These are phyloP conservation scores for Magnolia sinica DNA, from an alignment of 164 flowering plant species.

Conservation along the genomic window DNA sequence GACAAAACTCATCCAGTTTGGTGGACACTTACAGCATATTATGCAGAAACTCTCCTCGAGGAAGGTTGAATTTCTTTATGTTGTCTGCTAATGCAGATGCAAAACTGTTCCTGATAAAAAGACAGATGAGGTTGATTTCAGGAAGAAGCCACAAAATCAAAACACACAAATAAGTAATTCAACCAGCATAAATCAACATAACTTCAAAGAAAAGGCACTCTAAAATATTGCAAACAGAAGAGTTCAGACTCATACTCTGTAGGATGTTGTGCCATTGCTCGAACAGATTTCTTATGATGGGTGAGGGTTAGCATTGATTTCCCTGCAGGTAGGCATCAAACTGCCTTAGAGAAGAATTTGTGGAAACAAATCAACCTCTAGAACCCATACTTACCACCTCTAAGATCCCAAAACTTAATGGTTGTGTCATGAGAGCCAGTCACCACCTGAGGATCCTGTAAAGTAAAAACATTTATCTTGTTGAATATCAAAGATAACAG, in stretches of 20 bases:
- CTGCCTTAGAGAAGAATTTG: neutral
- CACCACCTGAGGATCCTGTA: slow-evolving; percentile 97
- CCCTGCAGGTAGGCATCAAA: slow-evolving; percentile 37
- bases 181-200: neutral
- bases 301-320: slow-evolving; percentile 90
- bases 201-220: neutral
- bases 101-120: slow-evolving; percentile 58
- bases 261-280: slow-evolving; percentile 96
- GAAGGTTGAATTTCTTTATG: slow-evolving; percentile 91
- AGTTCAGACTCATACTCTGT: slow-evolving; percentile 57
- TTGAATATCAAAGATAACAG: too few species aligned
- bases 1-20: neutral
- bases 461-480: neutral
- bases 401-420: slow-evolving; percentile 96
- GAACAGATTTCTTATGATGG: slow-evolving; percentile 95
- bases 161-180: too few species aligned
- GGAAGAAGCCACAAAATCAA: neutral
- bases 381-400: slow-evolving; percentile 54
- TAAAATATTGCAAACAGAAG: neutral
- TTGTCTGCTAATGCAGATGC: slow-evolving; percentile 99
- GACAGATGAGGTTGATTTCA: neutral
- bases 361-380: neutral
- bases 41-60: slow-evolving; percentile 92
- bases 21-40: slow-evolving; percentile 92
- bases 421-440: slow-evolving; percentile 98